Conservation (phyloP, 805 yeast genomes). For the Yarrowia yakushimensis region DNA sequence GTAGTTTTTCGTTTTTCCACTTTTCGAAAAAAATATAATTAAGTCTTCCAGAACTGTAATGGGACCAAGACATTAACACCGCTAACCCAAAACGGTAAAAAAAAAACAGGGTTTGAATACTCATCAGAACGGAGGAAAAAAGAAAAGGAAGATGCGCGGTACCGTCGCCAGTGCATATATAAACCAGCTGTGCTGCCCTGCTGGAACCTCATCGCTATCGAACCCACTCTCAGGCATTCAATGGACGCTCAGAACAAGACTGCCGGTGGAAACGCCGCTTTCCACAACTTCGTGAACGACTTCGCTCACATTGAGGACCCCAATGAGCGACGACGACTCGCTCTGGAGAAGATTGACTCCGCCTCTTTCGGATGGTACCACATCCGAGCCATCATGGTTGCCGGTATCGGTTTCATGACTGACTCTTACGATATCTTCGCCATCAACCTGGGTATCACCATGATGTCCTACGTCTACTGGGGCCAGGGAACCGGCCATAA, state of each 20-base stretch:
- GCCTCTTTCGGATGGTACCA: constrained; percentile 61
- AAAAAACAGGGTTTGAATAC: neutral
- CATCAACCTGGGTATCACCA: constrained; percentile 74
- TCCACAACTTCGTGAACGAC: constrained; percentile 53
- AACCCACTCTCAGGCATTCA: constrained; percentile 6
- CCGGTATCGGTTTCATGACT: constrained; percentile 91
- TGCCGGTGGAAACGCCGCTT: constrained; percentile 54
- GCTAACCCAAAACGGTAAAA: constrained; percentile 20
- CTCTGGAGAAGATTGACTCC: constrained; percentile 55
- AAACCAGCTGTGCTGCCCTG: neutral
- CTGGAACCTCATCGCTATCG: constrained; percentile 1
- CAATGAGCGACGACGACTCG: constrained; percentile 56
- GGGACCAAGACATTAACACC: constrained; percentile 10
- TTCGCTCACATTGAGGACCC: constrained; percentile 57
- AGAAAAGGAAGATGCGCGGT: neutral
- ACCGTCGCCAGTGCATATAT: constrained; percentile 8
- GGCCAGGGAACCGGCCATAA: constrained; percentile 40
- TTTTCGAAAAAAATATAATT: neutral
- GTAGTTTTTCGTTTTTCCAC: neutral
- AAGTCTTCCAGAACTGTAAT: neutral
- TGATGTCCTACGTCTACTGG: constrained; percentile 79
- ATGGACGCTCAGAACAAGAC: constrained; percentile 22
- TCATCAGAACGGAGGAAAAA: neutral
- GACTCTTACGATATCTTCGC: constrained; percentile 93
- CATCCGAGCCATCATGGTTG: constrained; percentile 63